Evolutionary conservation across 345 rosid species (phyloP).

Genomic region (Citrus trifoliata): DNA sequence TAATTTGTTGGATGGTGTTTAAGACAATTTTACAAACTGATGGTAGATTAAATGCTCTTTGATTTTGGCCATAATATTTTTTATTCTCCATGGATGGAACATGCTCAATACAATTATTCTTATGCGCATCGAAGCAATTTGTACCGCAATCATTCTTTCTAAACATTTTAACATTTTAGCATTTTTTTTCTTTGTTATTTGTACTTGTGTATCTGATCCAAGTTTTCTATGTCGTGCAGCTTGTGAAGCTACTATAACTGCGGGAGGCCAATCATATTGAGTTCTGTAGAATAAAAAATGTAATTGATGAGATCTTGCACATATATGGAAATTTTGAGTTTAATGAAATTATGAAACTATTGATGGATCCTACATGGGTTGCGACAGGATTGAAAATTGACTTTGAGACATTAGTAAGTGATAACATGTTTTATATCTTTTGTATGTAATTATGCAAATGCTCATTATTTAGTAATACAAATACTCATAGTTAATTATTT

Average conservation of each 20-base stretch:
- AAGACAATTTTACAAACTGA: neutral
- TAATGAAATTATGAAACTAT: slow-evolving; percentile 55
- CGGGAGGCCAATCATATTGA: slow-evolving; percentile 93
- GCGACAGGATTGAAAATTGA: slow-evolving; percentile 92
- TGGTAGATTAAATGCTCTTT: neutral
- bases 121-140: neutral
- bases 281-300: slow-evolving; percentile 81
- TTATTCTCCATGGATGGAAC: neutral
- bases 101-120: neutral
- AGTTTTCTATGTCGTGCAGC: slow-evolving; percentile 45
- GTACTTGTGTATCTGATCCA: slow-evolving; percentile 17
- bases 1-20: neutral
- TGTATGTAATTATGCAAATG: neutral
- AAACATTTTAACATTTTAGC: neutral
- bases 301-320: slow-evolving; percentile 75
- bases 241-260: slow-evolving; percentile 92
- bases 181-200: neutral
- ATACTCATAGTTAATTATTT: no score
- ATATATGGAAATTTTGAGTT: slow-evolving; percentile 65
- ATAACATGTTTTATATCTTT: neutral
- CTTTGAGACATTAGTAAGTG: slow-evolving; percentile 71
- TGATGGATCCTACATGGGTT: slow-evolving; percentile 94
- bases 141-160: neutral
- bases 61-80: neutral
- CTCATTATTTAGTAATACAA: no score